phyloP scores from a whole-genome alignment of 176 grass and related monocot genomes.

The Secale cereale region DNA sequence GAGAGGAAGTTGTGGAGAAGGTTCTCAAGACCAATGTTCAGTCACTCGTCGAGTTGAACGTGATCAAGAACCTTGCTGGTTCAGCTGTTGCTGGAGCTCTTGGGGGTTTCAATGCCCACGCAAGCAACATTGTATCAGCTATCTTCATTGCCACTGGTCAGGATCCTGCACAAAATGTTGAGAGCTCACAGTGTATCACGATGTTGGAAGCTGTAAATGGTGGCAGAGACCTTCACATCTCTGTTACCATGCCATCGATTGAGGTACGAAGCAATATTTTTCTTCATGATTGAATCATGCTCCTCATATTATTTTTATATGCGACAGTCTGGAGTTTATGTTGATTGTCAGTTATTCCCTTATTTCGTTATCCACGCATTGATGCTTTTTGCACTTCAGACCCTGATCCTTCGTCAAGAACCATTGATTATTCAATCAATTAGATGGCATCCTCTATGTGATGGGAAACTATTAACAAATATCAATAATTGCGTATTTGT shows the following conservation, averaged over 20 bases:
- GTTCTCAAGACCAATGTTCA: constrained; percentile 91
- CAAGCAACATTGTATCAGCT: constrained; percentile 87
- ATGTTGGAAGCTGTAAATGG: constrained; percentile 93
- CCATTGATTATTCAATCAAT: constrained; percentile 1
- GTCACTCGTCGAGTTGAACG: constrained; percentile 78
- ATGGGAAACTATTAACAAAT: background rate
- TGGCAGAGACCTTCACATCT: constrained; percentile 88
- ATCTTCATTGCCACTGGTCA: constrained; percentile 96
- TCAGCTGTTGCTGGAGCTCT: constrained; percentile 93
- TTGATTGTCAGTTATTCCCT: background rate
- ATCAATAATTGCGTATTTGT: background rate
- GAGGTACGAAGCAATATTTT: constrained; percentile 51
- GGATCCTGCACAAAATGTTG: constrained; percentile 93
- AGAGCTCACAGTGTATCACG: constrained; percentile 96
- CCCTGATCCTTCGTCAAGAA: background rate
- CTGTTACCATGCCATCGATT: constrained; percentile 96
- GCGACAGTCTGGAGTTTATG: background rate
- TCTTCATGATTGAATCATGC: background rate
- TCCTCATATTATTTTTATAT: background rate
- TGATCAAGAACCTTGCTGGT: constrained; percentile 92
- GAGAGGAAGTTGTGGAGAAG: constrained; percentile 78
- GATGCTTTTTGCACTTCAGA: background rate
- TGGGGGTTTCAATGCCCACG: constrained; percentile 95
- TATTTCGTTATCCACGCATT: background rate
- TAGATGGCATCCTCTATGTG: background rate